phyloP scores from a whole-genome alignment of 257 asterid species.

The Solanum medicagineum region DNA sequence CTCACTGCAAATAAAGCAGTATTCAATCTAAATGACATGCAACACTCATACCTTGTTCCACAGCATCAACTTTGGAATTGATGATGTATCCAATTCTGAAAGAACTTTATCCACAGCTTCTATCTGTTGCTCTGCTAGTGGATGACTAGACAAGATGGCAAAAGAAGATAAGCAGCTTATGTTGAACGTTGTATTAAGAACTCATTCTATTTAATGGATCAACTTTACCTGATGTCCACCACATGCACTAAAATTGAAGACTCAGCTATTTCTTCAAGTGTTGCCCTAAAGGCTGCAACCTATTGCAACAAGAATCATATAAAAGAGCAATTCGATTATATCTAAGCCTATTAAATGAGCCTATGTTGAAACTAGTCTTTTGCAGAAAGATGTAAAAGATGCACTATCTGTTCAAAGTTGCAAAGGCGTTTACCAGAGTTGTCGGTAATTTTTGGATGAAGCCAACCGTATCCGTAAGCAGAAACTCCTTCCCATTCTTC shows the following conservation, averaged over 20 bases:
- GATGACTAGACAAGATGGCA: conserved; percentile 61
- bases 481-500: conserved; percentile 92
- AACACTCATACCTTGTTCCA: conserved; percentile 77
- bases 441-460: conserved; percentile 95
- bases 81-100: conserved; percentile 60
- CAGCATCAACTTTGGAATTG: conserved; percentile 71
- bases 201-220: not conserved
- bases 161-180: conserved; percentile 19
- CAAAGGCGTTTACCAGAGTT: conserved; percentile 47
- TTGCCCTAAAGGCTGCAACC: conserved; percentile 99
- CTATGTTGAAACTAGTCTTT: not conserved
- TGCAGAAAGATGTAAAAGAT: not conserved
- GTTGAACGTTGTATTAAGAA: not conserved
- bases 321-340: not conserved
- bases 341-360: not conserved
- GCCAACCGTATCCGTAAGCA: conserved; percentile 92
- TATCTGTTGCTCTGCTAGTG: conserved; percentile 79
- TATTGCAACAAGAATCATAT: conserved; percentile 16
- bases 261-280: conserved; percentile 87
- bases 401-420: not conserved
- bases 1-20: not conserved
- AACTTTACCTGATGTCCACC: conserved; percentile 78
- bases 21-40: not conserved
- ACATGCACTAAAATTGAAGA: conserved; percentile 92
- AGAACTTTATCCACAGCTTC: conserved; percentile 96